Base-by-base conservation (phyloP, 768 basidiomycete species). In the Amanita exitialis region DNA sequence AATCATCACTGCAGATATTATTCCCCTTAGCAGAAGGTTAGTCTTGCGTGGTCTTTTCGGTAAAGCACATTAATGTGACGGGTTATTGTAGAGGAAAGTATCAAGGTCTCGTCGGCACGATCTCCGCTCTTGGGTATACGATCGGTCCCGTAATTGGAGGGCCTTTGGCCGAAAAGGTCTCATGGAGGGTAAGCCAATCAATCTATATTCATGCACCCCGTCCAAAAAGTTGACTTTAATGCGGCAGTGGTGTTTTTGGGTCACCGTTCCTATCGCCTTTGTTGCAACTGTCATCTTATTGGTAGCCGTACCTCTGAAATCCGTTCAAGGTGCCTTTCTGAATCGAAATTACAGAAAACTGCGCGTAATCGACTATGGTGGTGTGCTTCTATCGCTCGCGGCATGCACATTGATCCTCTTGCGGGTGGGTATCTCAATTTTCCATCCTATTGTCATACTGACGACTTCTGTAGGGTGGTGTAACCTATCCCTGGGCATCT, bases 1-100 rank as follows among this genome's bases (percentile, higher is more conserved):
- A 63, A 86, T 88, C 28, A 73, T 86, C 52, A 76, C 83, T 41
- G 82, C 80, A 0, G 86, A 88, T 60, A 76, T 89, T n/a, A 82
- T 87, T 13, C 79, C 76, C 23, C 69, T 89, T 34, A 77, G 82
- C 21, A 82, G 83, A 2, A 70, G 81, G 82, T 77, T 44, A 21
- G 67, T 23, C 4, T 47, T 13, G 4, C 38, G 27, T 45, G 27
- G 18, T 36, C 21, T 27, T 27, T 18, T n/a, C n/a, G 15, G 7
- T 32, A 34, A 16, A n/a, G 48, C 12, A 28, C 21, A 23, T 23
- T n/a, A 4, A 23, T 23, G 27, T 43, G 48, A 30, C 52, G 28
- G 27, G 32, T 34, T 39, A 15, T 44, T n/a, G 15, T 54, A 81
- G 80, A 55, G 85, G 85, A 23, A 87, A 88, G 65, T 89, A 86